Conservation (phyloP, 805 yeast species). For the Nadsonia fulvescens region DNA sequence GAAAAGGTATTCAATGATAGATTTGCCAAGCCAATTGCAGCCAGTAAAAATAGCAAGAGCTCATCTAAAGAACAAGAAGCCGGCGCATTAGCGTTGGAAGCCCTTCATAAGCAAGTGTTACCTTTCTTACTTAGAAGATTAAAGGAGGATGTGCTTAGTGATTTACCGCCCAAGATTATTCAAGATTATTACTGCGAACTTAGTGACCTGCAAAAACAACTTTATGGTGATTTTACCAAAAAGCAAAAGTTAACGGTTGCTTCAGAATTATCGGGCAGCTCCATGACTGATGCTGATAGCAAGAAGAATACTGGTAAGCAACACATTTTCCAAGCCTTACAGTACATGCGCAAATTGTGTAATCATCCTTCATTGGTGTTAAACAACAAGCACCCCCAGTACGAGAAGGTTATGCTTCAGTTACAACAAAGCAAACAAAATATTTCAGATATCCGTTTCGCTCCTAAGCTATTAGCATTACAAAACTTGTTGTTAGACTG, state of each 20-base stretch:
- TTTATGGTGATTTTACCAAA: slow-evolving; percentile 77
- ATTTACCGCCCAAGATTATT: slow-evolving; percentile 92
- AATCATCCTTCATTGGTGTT: slow-evolving; percentile 90
- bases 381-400: slow-evolving; percentile 70
- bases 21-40: slow-evolving; percentile 95
- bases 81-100: slow-evolving; percentile 90
- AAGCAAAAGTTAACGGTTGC: slow-evolving; percentile 72
- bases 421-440: slow-evolving; percentile 40
- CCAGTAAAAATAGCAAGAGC: slow-evolving; percentile 75
- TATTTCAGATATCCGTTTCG: slow-evolving; percentile 58
- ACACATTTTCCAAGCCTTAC: slow-evolving; percentile 93
- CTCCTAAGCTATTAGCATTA: slow-evolving; percentile 78
- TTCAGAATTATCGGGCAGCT: slow-evolving; percentile 25
- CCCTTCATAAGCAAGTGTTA: slow-evolving; percentile 86
- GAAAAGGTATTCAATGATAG: slow-evolving; percentile 87
- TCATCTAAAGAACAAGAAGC: slow-evolving; percentile 90
- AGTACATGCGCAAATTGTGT: slow-evolving; percentile 91
- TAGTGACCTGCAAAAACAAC: slow-evolving; percentile 71
- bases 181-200: slow-evolving; percentile 96
- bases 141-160: slow-evolving; percentile 90
- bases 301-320: slow-evolving; percentile 51
- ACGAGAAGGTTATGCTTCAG: slow-evolving; percentile 42
- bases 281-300: slow-evolving; percentile 14
- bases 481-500: slow-evolving; percentile 71
- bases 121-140: slow-evolving; percentile 93